A percentile compares a stretch with the other conserved stretches of the same genome.
Evolutionary conservation across 2,329 filamentous ascomycete species (phyloP).

Genomic region (Septoria linicola): DNA sequence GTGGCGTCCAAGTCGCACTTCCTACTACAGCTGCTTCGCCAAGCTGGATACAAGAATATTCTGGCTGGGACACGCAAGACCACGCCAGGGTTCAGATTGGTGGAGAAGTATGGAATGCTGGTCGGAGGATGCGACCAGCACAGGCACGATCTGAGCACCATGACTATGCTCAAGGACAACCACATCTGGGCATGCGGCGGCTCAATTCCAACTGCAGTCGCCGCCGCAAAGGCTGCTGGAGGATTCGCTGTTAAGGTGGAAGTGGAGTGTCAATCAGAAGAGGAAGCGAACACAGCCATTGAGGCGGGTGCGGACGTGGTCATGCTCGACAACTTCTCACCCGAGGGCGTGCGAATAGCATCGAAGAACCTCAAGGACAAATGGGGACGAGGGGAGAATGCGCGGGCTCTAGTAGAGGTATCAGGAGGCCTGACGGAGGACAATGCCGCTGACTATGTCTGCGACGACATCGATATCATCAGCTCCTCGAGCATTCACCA

Average conservation of each 20-base stretch:
- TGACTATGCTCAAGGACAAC: constrained; percentile 99
- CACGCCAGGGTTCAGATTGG: constrained; percentile 88
- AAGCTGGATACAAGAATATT: constrained; percentile 72
- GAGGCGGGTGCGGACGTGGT: constrained; percentile 88
- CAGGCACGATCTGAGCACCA: constrained; percentile 79
- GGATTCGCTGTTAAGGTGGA: constrained; percentile 94
- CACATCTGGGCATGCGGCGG: constrained; percentile 86
- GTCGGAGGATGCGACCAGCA: constrained; percentile 91
- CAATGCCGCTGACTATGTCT: constrained; percentile 80
- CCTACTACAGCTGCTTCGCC: constrained; percentile 54
- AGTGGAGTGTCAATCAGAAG: constrained; percentile 87
- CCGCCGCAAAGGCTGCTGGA: constrained; percentile 75
- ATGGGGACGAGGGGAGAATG: constrained; percentile 66
- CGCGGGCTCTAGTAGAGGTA: constrained; percentile 75
- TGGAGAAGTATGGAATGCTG: constrained; percentile 98
- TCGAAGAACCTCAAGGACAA: constrained; percentile 73
- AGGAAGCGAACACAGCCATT: constrained; percentile 88
- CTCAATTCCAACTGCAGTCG: constrained; percentile 81
- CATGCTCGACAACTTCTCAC: constrained; percentile 95
- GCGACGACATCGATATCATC: constrained; percentile 84
- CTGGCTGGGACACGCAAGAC: constrained; percentile 97
- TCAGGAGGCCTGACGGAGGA: constrained; percentile 83
- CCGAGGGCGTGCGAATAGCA: constrained; percentile 72
- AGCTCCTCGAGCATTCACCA: constrained; percentile 97
- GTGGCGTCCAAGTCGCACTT: constrained; percentile 66